A percentile compares a stretch with the other conserved stretches of the same genome.
phyloP scores from a whole-genome alignment of 768 basidiomycete genomes.

The Mrakia gelida region DNA sequence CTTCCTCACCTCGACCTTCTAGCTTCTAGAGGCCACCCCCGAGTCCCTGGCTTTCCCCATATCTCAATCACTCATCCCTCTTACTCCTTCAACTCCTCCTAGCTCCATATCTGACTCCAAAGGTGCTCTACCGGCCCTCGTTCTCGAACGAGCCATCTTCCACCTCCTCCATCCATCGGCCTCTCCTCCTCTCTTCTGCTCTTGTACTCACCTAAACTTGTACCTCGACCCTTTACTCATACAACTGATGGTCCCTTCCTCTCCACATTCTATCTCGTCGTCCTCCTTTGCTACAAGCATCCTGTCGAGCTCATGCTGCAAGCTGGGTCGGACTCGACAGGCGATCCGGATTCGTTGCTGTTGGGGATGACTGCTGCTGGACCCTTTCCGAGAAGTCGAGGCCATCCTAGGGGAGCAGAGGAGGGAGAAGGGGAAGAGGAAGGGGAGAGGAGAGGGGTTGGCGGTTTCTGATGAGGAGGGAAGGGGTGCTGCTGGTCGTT shows the following conservation, averaged over 20 bases:
- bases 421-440: neutral
- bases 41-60: too few species aligned
- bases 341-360: conserved; percentile 14
- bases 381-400: neutral
- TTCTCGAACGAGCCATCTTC: neutral
- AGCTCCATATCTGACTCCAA: too few species aligned
- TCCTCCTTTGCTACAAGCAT: conserved; percentile 16
- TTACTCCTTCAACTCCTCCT: too few species aligned
- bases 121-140: neutral
- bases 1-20: too few species aligned
- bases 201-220: conserved; percentile 19
- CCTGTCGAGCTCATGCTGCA: conserved; percentile 19
- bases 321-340: conserved; percentile 22
- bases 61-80: too few species aligned
- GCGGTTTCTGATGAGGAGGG: too few species aligned
- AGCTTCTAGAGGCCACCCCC: too few species aligned
- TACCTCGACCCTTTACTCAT: conserved; percentile 17
- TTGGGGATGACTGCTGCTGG: neutral
- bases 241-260: conserved; percentile 7
- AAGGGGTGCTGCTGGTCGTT: too few species aligned
- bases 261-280: conserved; percentile 22
- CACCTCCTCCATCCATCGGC: neutral
- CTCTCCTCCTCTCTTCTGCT: neutral
- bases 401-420: neutral
- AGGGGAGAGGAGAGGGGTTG: neutral